Percentiles rank a stretch among this genome's conserved stretches.
Conservation (phyloP, 371 early-diverging fungal species). For the Phascolomyces articulosus region DNA sequence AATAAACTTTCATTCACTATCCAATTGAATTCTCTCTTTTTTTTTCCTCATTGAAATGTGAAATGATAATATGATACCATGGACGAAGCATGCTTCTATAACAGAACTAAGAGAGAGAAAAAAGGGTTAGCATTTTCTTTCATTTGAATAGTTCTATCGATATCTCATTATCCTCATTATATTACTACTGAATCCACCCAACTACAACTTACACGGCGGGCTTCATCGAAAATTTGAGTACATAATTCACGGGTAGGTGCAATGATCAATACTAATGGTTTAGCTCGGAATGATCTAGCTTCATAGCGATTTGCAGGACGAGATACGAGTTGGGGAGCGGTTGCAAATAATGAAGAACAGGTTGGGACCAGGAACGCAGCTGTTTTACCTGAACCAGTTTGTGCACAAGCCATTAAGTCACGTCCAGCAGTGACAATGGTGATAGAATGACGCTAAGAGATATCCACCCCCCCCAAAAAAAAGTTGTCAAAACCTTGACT, state of each 20-base stretch:
- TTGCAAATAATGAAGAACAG: conserved; percentile 35
- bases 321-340: conserved; percentile 27
- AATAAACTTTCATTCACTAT: no score
- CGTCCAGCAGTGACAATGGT: conserved; percentile 66
- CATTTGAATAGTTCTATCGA: no score
- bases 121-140: background rate
- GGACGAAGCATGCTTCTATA: conserved; percentile 52
- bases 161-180: no score
- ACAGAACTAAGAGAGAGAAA: conserved; percentile 30
- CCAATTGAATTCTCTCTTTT: background rate
- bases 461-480: background rate
- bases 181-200: no score
- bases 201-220: conserved; percentile 32
- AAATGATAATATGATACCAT: conserved; percentile 48
- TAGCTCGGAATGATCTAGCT: conserved; percentile 23
- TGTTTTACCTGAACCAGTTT: conserved; percentile 83
- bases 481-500: no score
- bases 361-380: conserved; percentile 72
- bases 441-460: conserved; percentile 62
- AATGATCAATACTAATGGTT: conserved; percentile 42
- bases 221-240: conserved; percentile 51
- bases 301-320: conserved; percentile 21
- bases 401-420: conserved; percentile 81
- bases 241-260: conserved; percentile 53
- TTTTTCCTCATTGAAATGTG: background rate